These are phyloP conservation scores for Paraurostyla sp. DNA, from an alignment of 73 alveolate species.

Conservation along the genomic window DNA sequence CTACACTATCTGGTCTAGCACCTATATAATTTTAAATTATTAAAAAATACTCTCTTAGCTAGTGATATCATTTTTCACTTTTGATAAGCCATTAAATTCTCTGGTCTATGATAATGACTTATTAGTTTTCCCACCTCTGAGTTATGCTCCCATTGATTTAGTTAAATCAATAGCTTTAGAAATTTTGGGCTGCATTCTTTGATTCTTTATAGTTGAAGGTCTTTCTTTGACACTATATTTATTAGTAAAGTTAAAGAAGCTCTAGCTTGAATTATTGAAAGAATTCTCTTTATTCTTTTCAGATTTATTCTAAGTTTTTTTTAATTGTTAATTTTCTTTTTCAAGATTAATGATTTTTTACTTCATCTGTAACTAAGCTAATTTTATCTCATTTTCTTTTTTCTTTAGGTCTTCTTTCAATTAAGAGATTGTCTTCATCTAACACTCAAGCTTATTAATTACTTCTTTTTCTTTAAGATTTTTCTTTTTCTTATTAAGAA, in stretches of 20 bases:
- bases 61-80: background rate
- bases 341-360: background rate
- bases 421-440: background rate
- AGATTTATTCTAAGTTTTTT: background rate
- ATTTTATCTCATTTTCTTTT: background rate
- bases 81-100: background rate
- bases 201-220: too few species aligned
- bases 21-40: background rate
- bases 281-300: background rate
- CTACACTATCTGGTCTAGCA: constrained; percentile 20
- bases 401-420: background rate
- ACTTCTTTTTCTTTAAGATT: background rate
- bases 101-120: background rate
- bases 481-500: background rate
- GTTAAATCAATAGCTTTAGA: too few species aligned
- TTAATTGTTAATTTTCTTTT: background rate
- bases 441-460: background rate
- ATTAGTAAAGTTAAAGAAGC: too few species aligned
- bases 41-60: background rate
- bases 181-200: too few species aligned
- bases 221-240: too few species aligned
- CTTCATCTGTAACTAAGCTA: background rate
- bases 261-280: background rate
- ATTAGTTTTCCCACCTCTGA: too few species aligned
- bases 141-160: too few species aligned